Conservation (phyloP, 2,329 filamentous ascomycete genomes). For the Cadophora malorum region DNA sequence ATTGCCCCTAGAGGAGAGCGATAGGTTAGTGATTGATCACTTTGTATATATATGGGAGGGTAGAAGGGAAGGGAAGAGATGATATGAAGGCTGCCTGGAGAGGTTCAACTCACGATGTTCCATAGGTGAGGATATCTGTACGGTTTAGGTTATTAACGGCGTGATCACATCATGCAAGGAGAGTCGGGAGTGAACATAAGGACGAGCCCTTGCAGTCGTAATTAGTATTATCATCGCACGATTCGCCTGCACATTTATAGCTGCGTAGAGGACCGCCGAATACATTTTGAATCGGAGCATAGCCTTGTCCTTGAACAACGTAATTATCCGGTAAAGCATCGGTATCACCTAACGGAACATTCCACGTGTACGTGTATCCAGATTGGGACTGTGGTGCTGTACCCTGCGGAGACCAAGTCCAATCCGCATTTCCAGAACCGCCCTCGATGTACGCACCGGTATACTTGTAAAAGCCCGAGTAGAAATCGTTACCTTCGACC, state of each 20-base stretch:
- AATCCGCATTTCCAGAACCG: not conserved
- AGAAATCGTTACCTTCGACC: conserved; percentile 1
- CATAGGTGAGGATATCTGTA: not conserved
- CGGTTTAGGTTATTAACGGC: not conserved
- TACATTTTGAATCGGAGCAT: not conserved
- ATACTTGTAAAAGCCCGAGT: not conserved
- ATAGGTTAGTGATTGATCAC: too few relatives aligned
- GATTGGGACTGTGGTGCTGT: not conserved
- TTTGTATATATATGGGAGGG: too few relatives aligned
- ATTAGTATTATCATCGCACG: not conserved
- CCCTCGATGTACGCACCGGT: not conserved
- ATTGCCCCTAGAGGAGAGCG: too few relatives aligned
- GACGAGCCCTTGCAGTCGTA: not conserved
- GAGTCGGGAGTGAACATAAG: not conserved
- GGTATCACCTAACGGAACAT: not conserved
- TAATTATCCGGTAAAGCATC: not conserved
- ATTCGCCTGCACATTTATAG: not conserved
- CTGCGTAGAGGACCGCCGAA: not conserved
- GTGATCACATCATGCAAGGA: not conserved
- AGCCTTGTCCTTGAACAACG: not conserved
- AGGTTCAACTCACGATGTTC: not conserved
- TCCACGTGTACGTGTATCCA: not conserved
- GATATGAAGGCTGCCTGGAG: too few relatives aligned
- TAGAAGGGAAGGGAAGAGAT: too few relatives aligned
- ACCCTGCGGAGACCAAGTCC: not conserved